Conservation (phyloP, 164 flowering plant genomes). For the Saururus chinensis region DNA sequence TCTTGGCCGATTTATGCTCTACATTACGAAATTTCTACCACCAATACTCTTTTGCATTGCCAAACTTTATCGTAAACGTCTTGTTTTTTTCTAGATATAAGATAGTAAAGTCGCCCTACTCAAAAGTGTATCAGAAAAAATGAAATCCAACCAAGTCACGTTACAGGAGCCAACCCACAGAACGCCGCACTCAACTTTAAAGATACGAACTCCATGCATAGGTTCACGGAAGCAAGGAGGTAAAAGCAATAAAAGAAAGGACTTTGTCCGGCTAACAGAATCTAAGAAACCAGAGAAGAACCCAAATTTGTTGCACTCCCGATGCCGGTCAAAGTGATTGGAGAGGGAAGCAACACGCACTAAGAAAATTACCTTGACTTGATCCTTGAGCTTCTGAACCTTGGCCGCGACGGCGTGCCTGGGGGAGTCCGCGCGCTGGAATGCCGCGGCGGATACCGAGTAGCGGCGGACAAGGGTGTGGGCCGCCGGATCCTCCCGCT, state of each 20-base stretch:
- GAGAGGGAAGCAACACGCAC: background rate
- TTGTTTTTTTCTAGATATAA: no score
- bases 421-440: conserved; percentile 15
- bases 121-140: no score
- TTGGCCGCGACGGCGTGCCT: conserved; percentile 36
- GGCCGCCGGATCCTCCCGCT: conserved; percentile 26
- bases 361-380: conserved; percentile 45
- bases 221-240: background rate
- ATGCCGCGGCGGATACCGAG: conserved; percentile 51
- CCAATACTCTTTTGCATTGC: background rate
- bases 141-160: no score
- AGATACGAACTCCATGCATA: no score
- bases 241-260: background rate
- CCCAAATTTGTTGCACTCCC: no score
- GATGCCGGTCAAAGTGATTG: no score
- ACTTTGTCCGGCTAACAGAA: no score
- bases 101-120: no score
- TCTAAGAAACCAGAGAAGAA: background rate
- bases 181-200: no score
- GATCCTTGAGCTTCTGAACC: conserved; percentile 54
- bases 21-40: background rate
- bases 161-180: no score
- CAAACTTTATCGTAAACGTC: no score
- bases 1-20: background rate
- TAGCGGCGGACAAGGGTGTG: conserved; percentile 52